phyloP scores from a whole-genome alignment of 2,329 filamentous ascomycete species.

The Sarocladiaceae sp. region DNA sequence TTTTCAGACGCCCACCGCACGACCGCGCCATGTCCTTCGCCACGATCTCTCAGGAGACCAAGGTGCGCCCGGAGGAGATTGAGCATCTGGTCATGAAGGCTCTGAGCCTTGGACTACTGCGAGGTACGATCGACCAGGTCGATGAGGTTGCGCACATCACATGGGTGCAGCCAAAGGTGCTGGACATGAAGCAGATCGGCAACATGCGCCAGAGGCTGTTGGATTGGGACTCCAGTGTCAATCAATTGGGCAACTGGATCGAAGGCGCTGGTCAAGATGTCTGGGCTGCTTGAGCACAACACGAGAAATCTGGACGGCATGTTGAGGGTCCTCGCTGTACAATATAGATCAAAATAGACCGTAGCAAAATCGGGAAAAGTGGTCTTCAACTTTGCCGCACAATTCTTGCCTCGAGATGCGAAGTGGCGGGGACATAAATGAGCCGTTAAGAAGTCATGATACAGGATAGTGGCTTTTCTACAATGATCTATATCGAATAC shows the following conservation, averaged over 20 bases:
- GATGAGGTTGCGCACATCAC: conserved; percentile 91
- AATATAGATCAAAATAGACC: conserved; percentile 9
- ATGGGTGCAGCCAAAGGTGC: conserved; percentile 97
- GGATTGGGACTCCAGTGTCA: conserved; percentile 96
- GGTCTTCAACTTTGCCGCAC: not conserved
- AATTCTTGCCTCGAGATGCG: not conserved
- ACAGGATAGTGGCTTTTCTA: not conserved
- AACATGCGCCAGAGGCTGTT: conserved; percentile 83
- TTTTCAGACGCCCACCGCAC: conserved; percentile 93
- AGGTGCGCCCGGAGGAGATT: conserved; percentile 86
- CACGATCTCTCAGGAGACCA: conserved; percentile 87
- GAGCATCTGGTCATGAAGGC: conserved; percentile 99
- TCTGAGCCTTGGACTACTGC: conserved; percentile 83
- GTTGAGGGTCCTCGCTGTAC: conserved; percentile 8
- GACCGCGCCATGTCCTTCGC: conserved; percentile 91
- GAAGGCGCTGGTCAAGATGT: conserved; percentile 91
- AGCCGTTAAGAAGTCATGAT: not conserved
- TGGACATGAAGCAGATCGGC: conserved; percentile 93
- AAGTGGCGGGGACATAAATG: too few species aligned
- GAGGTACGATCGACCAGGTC: conserved; percentile 94
- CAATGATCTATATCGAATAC: too few species aligned
- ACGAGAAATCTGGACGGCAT: conserved; percentile 13
- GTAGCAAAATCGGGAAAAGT: not conserved
- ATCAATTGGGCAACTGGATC: conserved; percentile 95
- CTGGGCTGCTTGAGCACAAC: conserved; percentile 68